Base-by-base conservation (phyloP, 2,329 filamentous ascomycete genomes). In the Mycogone perniciosa region DNA sequence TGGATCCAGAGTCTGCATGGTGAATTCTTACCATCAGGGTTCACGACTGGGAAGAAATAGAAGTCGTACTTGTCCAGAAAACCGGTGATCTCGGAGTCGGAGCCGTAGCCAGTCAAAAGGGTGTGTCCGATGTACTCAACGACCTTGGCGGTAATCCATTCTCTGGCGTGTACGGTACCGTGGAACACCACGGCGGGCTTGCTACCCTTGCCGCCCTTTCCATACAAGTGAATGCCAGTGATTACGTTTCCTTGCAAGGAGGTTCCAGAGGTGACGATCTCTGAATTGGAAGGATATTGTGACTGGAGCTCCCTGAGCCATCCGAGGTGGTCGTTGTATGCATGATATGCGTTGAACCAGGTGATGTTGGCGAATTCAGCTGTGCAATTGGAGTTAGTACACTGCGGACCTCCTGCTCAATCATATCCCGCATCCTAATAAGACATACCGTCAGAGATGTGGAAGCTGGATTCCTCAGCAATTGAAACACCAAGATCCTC, bases 61-160 rank as follows among this genome's bases (percentile, higher is more conserved):
- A 83, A 83, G 65, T 87, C 84, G 60, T 82, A 84, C 50, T 72
- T 78, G 64, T 85, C 74, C 27, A 85, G 71, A 48, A 79, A 73
- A 1, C 64, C 60, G 37, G 64, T 70, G 37, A 75, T 62, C 4
- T 66, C 62, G n/a, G 66, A 57, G 10, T 66, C 60, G 13, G 64
- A 63, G 31, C 59, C 60, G 57, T 79, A 79, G 42, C 71, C 69
- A 34, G 66, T 67, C 13, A 81, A 64, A 31, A 83, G 67, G 13
- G 70, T 64, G 54, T 73, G 74, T 7, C 74, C 71, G 11, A 80
- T 64, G 60, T 80, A 82, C 60, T 82, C 79, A 38, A 73, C 68
- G 47, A 75, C 76, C 67, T 79, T 77, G 8, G 76, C 72, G 5
- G 73, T 72, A 47, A 83, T 79, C 80, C 80, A 83, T 62, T 84